Conservation (phyloP, 331 rosid species). For the Quercus lobata region DNA sequence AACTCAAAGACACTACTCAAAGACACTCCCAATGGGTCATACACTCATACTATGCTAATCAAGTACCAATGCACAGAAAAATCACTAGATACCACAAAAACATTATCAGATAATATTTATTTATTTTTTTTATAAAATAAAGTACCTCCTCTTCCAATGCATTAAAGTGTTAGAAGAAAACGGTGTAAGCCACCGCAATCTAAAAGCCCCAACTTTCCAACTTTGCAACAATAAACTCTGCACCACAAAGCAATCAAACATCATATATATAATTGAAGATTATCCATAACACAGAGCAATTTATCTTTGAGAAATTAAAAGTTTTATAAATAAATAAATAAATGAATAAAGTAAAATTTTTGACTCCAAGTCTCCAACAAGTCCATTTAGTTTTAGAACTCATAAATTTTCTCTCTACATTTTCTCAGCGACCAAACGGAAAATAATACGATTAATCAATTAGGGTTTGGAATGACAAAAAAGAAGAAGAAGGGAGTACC, state of each 20-base stretch:
- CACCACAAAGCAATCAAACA: neutral
- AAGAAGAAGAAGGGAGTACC: conserved; percentile 18
- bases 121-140: neutral
- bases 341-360: neutral
- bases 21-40: too few species aligned
- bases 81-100: neutral
- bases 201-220: conserved; percentile 27
- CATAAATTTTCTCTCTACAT: neutral
- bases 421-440: conserved; percentile 1
- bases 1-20: too few species aligned
- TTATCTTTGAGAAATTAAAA: neutral
- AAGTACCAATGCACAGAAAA: neutral
- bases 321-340: neutral
- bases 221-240: conserved; percentile 18
- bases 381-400: neutral
- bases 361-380: too few species aligned
- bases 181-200: conserved; percentile 21
- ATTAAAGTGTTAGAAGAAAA: conserved; percentile 21
- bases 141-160: conserved; percentile 49
- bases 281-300: too few species aligned
- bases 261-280: too few species aligned
- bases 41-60: too few species aligned
- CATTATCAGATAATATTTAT: neutral
- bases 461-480: neutral
- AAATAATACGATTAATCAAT: neutral